phyloP scores from a whole-genome alignment of 2,329 filamentous ascomycete genomes.

The Trichoderma sp. region DNA sequence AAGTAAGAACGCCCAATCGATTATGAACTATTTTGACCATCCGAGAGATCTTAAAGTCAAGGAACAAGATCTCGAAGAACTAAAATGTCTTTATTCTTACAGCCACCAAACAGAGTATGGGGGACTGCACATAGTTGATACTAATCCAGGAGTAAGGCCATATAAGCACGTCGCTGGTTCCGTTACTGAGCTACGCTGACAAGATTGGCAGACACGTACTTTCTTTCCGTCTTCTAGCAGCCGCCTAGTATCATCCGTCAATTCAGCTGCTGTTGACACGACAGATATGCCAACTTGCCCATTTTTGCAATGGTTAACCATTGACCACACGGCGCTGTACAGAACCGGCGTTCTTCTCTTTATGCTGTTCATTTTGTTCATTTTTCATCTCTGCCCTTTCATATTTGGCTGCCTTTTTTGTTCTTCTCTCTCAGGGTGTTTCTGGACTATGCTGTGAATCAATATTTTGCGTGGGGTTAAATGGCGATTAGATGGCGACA shows the following conservation, averaged over 20 bases:
- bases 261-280: neutral
- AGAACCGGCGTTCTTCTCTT: neutral
- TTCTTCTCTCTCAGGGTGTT: no score
- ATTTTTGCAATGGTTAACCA: neutral
- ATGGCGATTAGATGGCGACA: no score
- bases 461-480: no score
- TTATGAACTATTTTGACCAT: neutral
- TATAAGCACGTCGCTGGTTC: neutral
- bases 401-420: no score
- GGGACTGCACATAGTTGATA: neutral
- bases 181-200: neutral
- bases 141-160: neutral
- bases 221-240: neutral
- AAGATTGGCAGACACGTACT: neutral
- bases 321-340: neutral
- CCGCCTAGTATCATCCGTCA: accelerated
- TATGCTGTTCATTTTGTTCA: neutral
- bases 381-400: no score
- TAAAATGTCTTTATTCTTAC: neutral
- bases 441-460: no score
- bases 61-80: neutral
- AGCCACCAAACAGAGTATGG: neutral
- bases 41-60: neutral
- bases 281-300: neutral
- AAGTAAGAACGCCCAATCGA: neutral